Base-by-base conservation (phyloP, 1,139 yeast genomes). In the Lodderomyces beijingensis region DNA sequence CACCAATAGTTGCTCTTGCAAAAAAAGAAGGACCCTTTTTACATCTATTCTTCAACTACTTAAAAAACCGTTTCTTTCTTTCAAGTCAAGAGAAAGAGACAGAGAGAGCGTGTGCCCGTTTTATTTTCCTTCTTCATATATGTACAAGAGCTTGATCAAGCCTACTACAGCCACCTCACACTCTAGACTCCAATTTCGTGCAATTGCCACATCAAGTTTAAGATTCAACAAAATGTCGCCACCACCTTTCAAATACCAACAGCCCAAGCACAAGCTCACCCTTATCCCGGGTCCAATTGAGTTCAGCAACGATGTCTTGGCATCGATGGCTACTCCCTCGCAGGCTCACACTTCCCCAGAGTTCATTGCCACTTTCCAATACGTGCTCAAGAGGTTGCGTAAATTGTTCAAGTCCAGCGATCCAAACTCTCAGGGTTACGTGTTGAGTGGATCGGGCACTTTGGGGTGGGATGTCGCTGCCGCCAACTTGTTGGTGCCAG, bases 231-330 rank as follows among this genome's bases (percentile, higher is more conserved):
- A 27, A 35, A 38, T 40, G 44, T 32, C 39, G 4, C 33, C 36
- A 16, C 31, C 39, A 19, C 35, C 38, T 6, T 34, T 36, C 24
- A 35, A 38, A 20, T 38, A 38, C 19, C 62, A 65, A 40, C 77
- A 70, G 52, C 61, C 69, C 20, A 62, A 57, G 32, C 79, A 74
- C 51, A 71, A 71, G 46, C 64, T 76, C 56, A 71, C 88, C 46
- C 65, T 88, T 68, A 85, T 88, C 47, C 97, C 96, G 25, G 97
- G 97, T 31, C 96, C 97, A 40, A 84, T 89, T 55, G 93, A 85
- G 59, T 80, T 89, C 59, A 80, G 89, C 33, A 87, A 84, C 46
- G 75, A 69, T 40, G 97, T 89, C 32, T 74, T 85, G 46, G 65
- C 67, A 30, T 95, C 96, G 35, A 82, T 85, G 84, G 66, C 88